A percentile compares a stretch with the other conserved stretches of the same genome.
These are phyloP conservation scores for Gautieria morchelliformis DNA, from an alignment of 768 basidiomycete species.

Conservation along the genomic window DNA sequence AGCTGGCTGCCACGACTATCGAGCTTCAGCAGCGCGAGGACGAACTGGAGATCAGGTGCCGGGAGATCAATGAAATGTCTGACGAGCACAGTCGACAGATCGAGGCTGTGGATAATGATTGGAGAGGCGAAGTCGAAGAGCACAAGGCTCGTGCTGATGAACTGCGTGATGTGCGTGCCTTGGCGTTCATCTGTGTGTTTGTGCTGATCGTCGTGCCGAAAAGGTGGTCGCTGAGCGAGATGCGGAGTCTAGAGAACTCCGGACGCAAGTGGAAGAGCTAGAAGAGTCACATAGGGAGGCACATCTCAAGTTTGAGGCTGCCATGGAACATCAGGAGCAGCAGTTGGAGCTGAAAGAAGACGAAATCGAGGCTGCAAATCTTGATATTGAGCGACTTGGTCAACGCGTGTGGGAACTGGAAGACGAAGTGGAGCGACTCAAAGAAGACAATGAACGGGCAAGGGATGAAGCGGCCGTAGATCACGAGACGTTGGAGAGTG, in stretches of 20 bases:
- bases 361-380: slow-evolving; percentile 62
- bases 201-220: not conserved
- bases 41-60: slow-evolving; percentile 69
- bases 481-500: slow-evolving; percentile 53
- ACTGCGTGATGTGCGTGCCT: slow-evolving; percentile 50
- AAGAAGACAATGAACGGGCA: slow-evolving; percentile 57
- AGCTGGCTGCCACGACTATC: slow-evolving; percentile 69
- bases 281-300: slow-evolving; percentile 64
- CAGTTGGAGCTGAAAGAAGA: slow-evolving; percentile 74
- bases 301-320: slow-evolving; percentile 64
- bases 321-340: slow-evolving; percentile 64
- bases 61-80: slow-evolving; percentile 72
- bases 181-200: slow-evolving; percentile 8
- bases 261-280: slow-evolving; percentile 63
- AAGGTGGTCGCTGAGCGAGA: slow-evolving; percentile 75
- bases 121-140: slow-evolving; percentile 83
- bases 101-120: slow-evolving; percentile 68
- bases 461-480: slow-evolving; percentile 71
- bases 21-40: slow-evolving; percentile 83
- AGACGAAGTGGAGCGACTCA: slow-evolving; percentile 71
- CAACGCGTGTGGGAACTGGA: slow-evolving; percentile 75
- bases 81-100: slow-evolving; percentile 66
- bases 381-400: slow-evolving; percentile 72
- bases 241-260: slow-evolving; percentile 64
- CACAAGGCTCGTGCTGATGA: slow-evolving; percentile 72